phyloP scores from a whole-genome alignment of 768 basidiomycete species.

The Xerocomus brunneocitrinus region DNA sequence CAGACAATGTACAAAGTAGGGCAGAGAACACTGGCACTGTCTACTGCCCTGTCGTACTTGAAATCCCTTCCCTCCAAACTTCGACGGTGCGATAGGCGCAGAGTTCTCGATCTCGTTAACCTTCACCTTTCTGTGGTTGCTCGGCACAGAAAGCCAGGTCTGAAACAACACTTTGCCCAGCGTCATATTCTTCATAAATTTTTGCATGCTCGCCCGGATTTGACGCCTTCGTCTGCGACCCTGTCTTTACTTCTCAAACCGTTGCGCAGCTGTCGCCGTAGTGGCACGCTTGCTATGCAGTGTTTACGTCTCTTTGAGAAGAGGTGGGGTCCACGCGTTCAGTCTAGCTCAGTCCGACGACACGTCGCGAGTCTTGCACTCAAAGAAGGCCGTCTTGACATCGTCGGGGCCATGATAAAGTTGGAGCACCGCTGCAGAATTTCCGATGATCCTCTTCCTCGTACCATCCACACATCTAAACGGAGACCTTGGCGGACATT shows the following conservation, averaged over 20 bases:
- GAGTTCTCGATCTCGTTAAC: slow-evolving; percentile 48
- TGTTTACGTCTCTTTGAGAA: slow-evolving; percentile 42
- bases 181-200: slow-evolving; percentile 44
- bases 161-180: slow-evolving; percentile 41
- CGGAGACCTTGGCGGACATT: slow-evolving; percentile 21
- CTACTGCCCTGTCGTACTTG: slow-evolving; percentile 48
- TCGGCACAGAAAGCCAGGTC: slow-evolving; percentile 32
- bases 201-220: slow-evolving; percentile 40
- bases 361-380: slow-evolving; percentile 55
- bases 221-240: slow-evolving; percentile 57
- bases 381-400: slow-evolving; percentile 59
- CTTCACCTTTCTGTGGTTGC: slow-evolving; percentile 39
- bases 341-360: slow-evolving; percentile 55
- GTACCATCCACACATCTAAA: slow-evolving; percentile 5
- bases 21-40: slow-evolving; percentile 36
- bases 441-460: slow-evolving; percentile 4
- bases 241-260: slow-evolving; percentile 54
- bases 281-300: slow-evolving; percentile 51
- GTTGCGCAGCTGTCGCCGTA: slow-evolving; percentile 43
- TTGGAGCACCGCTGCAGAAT: slow-evolving; percentile 12
- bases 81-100: slow-evolving; percentile 28
- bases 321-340: slow-evolving; percentile 53
- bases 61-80: slow-evolving; percentile 43
- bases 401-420: slow-evolving; percentile 31
- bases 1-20: slow-evolving; percentile 42